phyloP scores from a whole-genome alignment of 75 land plant genomes.

The Cupressus sempervirens region DNA sequence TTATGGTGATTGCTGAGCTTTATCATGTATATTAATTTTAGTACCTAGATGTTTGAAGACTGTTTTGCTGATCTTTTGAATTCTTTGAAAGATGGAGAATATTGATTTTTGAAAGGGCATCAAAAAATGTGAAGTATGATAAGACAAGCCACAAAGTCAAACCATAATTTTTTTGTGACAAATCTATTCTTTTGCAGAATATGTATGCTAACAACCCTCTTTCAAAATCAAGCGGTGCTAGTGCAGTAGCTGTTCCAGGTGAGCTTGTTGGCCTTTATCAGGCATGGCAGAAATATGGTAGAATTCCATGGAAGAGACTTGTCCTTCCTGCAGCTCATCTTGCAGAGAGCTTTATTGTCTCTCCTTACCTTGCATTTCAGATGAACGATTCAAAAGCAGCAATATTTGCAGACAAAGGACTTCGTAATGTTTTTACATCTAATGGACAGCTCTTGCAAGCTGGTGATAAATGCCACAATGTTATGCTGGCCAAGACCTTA shows the following conservation, averaged over 20 bases:
- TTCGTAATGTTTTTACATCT: constrained; percentile 40
- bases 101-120: neutral
- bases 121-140: neutral
- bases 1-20: neutral
- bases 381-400: constrained; percentile 25
- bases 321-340: constrained; percentile 57
- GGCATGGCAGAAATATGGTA: constrained; percentile 67
- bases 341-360: constrained; percentile 60
- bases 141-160: neutral
- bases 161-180: neutral
- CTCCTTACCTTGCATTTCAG: constrained; percentile 58
- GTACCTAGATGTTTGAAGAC: neutral
- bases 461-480: constrained; percentile 48
- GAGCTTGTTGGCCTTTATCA: constrained; percentile 68
- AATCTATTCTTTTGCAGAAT: constrained; percentile 33
- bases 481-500: constrained; percentile 51
- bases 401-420: constrained; percentile 55
- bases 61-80: neutral
- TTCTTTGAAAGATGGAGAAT: neutral
- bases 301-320: constrained; percentile 60
- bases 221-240: constrained; percentile 41
- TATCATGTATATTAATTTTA: neutral
- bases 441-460: constrained; percentile 47
- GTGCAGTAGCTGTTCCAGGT: constrained; percentile 73
- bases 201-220: constrained; percentile 58